Percentiles rank a stretch among this genome's conserved stretches.
Conservation (phyloP, 257 asterid species). For the Misopates orontium region DNA sequence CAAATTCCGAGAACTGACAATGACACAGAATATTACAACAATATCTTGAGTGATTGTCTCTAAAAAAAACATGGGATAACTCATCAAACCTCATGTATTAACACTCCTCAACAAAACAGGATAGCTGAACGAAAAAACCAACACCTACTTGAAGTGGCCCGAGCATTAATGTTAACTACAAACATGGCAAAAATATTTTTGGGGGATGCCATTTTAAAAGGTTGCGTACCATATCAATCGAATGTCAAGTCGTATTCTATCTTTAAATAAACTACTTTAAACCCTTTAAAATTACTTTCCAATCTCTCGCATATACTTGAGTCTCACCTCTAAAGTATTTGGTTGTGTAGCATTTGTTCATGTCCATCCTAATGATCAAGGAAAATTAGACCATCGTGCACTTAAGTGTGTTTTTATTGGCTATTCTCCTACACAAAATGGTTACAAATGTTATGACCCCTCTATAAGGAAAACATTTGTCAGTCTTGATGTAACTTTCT, state of each 20-base stretch:
- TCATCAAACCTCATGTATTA: neutral
- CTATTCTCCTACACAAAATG: no score
- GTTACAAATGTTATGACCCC: no score
- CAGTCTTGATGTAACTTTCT: neutral
- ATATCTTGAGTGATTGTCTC: neutral
- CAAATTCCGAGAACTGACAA: neutral
- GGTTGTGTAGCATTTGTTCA: neutral
- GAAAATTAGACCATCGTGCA: neutral
- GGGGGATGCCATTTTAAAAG: neutral
- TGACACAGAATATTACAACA: neutral
- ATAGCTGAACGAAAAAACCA: no score
- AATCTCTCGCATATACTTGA: no score
- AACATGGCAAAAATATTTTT: neutral
- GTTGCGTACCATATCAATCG: neutral
- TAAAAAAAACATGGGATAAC: neutral
- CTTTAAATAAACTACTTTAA: neutral
- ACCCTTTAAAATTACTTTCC: neutral
- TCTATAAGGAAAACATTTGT: neutral
- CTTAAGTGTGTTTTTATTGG: neutral
- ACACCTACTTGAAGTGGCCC: no score
- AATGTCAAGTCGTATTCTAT: neutral
- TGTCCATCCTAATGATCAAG: neutral
- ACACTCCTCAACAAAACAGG: conserved; percentile 16
- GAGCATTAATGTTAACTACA: no score
- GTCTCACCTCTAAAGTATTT: neutral